Evolutionary conservation across 2,329 filamentous ascomycete species (phyloP), one percentile per base, ranked within the genome.

Genomic region (Hymenoscyphus linearis): DNA sequence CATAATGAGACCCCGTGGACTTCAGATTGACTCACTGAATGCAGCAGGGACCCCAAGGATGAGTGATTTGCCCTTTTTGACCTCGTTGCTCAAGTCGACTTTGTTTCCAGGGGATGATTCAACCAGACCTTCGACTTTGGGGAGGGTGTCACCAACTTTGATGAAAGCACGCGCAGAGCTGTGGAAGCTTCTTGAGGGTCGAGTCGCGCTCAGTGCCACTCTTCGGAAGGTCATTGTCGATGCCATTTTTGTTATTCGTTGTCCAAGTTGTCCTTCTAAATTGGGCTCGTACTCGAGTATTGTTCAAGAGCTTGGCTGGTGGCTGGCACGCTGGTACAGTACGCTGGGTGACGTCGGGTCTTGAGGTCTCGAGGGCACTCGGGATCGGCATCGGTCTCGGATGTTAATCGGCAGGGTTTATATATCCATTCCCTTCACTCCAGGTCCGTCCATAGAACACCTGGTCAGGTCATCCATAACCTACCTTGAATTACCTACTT

Each of bases 71-170:
- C 84, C 86, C 65, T 81, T 80, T 64, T 74, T 73, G 66, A 96
- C 82, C 78, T 96, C 91, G 68, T 89, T 85, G 35, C 64, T 62
- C 62, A 98, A 83, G 77, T 91, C 93, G 76, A 98, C 85, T 77
- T 93, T 95, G 82, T 91, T 95, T 63, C 90, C 91, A 1, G 93
- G 93, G 35, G 88, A 91, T 76, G 84, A 82, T 79, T 98, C 90
- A 66, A 86, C 86, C 69, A 96, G 83, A 22, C 58, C 60, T 65
- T 91, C 85, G 61, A 95, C 77, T 76, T 85, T 79, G 13, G 93
- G 93, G 62, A 98, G 80, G 66, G 82, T 77, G 75, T 97, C 92
- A 73, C 93, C 93, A 64, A 86, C 86, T 69, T 89, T 83, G 72
- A 97, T 89, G 67, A 84, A 78, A 52, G 79, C 79, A 55, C 80